Base-by-base conservation (phyloP, 2,329 filamentous ascomycete genomes). In the Diaporthe helianthi region DNA sequence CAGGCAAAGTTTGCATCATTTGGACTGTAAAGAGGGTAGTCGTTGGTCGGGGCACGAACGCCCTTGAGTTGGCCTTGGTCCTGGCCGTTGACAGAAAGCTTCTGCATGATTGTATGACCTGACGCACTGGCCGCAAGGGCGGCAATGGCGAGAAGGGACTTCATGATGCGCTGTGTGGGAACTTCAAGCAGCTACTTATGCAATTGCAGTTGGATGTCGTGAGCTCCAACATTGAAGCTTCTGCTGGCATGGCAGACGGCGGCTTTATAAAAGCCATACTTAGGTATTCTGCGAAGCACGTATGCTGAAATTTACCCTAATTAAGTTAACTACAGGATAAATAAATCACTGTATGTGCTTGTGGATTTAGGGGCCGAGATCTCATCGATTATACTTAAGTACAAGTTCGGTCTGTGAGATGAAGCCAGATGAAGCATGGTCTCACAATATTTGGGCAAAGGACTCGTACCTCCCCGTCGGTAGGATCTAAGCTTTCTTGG, bases 1-100 rank as follows among this genome's bases (percentile, higher is more conserved):
- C 58, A 61, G 19, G 58, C 58, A n/a, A 61, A 61, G 19, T 31
- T 47, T 15, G 26, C 58, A 33, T 61, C 58, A 19, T 47, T 61
- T 6, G 58, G 58, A 73, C 85, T 80, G 65, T 82, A 81, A 24
- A 87, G 82, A 2, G 86, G 86, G 73, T 82, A 85, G 77, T 88
- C 89, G 78, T 80, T 83, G 49, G 76, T 78, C 4, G 84, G 84
- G 2, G 83, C 77, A 17, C 85, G 83, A 65, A 85, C 80, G 71
- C 82, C 85, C 53, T 78, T 79, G 17, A 83, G 78, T 44, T 78
- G 79, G 71, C 81, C 81, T 65, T 80, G 78, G 72, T 83, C 81
- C 49, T 80, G 77, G 60, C 79, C 81, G 72, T 85, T 83, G 73
- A 86, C 80, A 67, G 82, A 85, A 41, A 86, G 72, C 78, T 80